phyloP scores from a whole-genome alignment of 305 asterid species.

The Solanum aculeatissimum region DNA sequence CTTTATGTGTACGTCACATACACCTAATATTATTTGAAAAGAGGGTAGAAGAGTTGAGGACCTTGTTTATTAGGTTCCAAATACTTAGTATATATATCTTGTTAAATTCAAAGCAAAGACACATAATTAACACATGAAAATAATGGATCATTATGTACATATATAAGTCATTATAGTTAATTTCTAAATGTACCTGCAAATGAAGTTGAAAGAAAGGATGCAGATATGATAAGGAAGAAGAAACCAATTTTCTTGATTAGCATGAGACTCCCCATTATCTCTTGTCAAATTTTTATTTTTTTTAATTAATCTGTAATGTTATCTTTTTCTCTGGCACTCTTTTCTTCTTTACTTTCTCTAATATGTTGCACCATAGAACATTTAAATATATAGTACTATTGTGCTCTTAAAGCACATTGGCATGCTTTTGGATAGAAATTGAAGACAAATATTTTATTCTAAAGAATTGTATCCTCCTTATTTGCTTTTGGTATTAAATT shows the following conservation, averaged over 20 bases:
- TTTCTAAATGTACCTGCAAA: constrained; percentile 39
- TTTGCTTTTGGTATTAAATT: constrained; percentile 24
- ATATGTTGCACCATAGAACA: constrained; percentile 8
- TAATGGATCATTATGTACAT: too few relatives aligned
- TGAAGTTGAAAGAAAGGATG: constrained; percentile 43
- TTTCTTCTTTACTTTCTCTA: neutral
- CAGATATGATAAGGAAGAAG: constrained; percentile 57
- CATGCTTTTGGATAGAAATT: constrained; percentile 3
- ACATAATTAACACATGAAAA: too few relatives aligned
- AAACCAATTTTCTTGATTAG: constrained; percentile 36
- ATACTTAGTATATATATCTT: neutral
- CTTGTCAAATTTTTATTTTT: constrained; percentile 4
- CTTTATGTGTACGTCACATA: too few relatives aligned
- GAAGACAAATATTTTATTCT: constrained; percentile 19
- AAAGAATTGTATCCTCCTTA: constrained; percentile 17
- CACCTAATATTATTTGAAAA: neutral
- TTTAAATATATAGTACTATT: constrained; percentile 1
- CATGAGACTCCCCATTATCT: constrained; percentile 22
- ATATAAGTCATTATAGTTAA: neutral
- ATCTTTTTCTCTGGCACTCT: constrained; percentile 10
- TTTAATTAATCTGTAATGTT: neutral
- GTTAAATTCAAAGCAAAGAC: neutral
- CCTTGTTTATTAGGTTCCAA: neutral
- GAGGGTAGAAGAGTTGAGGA: neutral
- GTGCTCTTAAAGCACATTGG: neutral